Base-by-base conservation (phyloP, 2,329 filamentous ascomycete species). In the Corinectria fuckeliana region DNA sequence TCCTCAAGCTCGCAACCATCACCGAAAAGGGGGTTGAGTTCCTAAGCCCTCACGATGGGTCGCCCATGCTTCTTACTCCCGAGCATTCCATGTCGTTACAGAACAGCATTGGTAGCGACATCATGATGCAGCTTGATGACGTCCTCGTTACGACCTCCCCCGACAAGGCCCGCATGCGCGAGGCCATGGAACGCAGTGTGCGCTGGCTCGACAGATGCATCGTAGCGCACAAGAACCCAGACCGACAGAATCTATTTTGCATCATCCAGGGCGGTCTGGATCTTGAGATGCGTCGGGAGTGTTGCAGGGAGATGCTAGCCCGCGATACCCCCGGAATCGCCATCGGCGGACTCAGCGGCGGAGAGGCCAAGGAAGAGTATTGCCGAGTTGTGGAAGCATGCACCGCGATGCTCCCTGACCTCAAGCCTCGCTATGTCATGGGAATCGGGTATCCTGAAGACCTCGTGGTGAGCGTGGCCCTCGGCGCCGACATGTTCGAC, bases 71-170 rank as follows among this genome's bases (percentile, higher is more conserved):
- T 10, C 87, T 99, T 45, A 99, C 95, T 0, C 95, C 95, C 0
- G 96, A 99, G 76, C 94, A 98, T 79, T 98, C 95, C 1, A 97
- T 99, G 69, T 90, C 89, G 10, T 84, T 99, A 3, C 95, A 99
- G 75, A 98, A 99, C 77, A 94, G 90, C 54, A 99, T 99, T 71
- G 95, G 95, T 64, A 96, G 92, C 64, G 95, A 99, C 77, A 98
- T 99, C 69, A 97, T 98, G 67, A 99, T 99, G 96, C 96, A 99
- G 78, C 88, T 99, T 4, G 95, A 99, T 81, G 96, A 99, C 76
- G 96, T 99, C 13, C 90, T 99, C 50, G 94, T 93, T 26, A 98
- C 95, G 0, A 99, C 95, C 0, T 97, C 93, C 0, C 94, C 94
- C 0, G 95, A 99, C 76, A 82, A 86, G 56, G 88, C 82, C 18